Evolutionary conservation across 148 eudicot genomes (phyloP).

Genomic region (Chenopodium formosanum): DNA sequence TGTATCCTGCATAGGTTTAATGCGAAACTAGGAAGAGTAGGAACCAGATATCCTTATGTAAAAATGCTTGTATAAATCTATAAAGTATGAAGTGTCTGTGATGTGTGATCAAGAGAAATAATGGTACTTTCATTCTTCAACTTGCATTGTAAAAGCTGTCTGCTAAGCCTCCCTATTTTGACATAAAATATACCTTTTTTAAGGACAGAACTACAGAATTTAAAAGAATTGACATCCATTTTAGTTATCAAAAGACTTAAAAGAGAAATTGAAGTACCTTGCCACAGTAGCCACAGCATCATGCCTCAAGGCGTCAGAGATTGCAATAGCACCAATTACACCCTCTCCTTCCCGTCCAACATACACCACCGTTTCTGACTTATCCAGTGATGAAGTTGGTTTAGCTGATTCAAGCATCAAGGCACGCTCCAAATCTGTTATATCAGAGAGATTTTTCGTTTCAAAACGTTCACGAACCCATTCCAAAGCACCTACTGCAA

Average conservation of each 20-base stretch:
- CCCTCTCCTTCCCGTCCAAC: conserved; percentile 95
- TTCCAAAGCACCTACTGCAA: conserved; percentile 80
- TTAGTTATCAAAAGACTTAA: background rate
- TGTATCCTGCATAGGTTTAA: too few relatives aligned
- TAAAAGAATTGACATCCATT: background rate
- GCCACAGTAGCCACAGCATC: conserved; percentile 72
- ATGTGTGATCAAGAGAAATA: too few relatives aligned
- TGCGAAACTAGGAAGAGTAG: too few relatives aligned
- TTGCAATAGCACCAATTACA: conserved; percentile 78
- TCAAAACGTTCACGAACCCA: conserved; percentile 81
- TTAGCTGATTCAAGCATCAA: conserved; percentile 40
- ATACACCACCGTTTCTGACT: conserved; percentile 74
- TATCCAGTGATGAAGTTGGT: conserved; percentile 36
- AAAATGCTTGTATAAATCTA: too few relatives aligned
- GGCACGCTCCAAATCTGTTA: conserved; percentile 45
- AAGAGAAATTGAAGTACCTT: conserved; percentile 40
- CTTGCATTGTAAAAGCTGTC: too few relatives aligned
- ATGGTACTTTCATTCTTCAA: too few relatives aligned
- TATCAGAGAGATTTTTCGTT: conserved; percentile 43
- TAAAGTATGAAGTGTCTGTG: too few relatives aligned
- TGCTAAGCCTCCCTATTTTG: background rate
- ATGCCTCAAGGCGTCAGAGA: conserved; percentile 66
- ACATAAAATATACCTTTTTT: background rate
- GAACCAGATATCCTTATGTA: too few relatives aligned
- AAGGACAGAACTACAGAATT: background rate